Percentiles rank a stretch among this genome's conserved stretches.
Evolutionary conservation across 2,329 filamentous ascomycete genomes (phyloP).

Genomic region (Esteya vermicola): DNA sequence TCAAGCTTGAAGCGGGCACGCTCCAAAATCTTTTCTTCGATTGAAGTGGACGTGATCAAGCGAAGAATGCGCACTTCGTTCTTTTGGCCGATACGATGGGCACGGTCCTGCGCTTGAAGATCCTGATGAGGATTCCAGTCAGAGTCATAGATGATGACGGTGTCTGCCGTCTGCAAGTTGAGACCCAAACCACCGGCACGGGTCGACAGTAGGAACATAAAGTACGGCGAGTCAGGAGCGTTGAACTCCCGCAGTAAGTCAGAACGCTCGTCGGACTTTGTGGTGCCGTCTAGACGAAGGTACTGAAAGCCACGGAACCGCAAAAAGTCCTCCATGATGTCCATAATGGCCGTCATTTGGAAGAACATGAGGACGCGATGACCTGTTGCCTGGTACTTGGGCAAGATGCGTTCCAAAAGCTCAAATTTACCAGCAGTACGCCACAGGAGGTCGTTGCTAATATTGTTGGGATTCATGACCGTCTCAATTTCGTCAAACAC

Average conservation of each 20-base stretch:
- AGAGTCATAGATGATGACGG: constrained; percentile 98
- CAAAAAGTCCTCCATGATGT: constrained; percentile 98
- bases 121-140: constrained; percentile 99
- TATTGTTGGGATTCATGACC: constrained; percentile 82
- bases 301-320: constrained; percentile 73
- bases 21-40: constrained; percentile 97
- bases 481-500: constrained; percentile 97
- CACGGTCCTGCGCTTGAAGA: constrained; percentile 97
- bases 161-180: constrained; percentile 94
- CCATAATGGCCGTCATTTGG: constrained; percentile 99
- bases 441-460: constrained; percentile 90
- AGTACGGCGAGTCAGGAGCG: constrained; percentile 77
- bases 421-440: constrained; percentile 95
- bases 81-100: constrained; percentile 99
- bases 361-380: constrained; percentile 99
- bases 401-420: constrained; percentile 77
- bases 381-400: constrained; percentile 81
- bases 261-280: constrained; percentile 93
- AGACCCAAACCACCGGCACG: constrained; percentile 95
- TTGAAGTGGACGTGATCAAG: constrained; percentile 90
- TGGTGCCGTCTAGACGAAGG: constrained; percentile 87
- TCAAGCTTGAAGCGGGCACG: constrained; percentile 95
- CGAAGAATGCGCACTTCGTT: constrained; percentile 95
- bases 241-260: constrained; percentile 85
- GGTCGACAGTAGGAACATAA: constrained; percentile 96